These are phyloP conservation scores for Solanum rostratum DNA, from an alignment of 257 asterid genomes.

Conservation along the genomic window DNA sequence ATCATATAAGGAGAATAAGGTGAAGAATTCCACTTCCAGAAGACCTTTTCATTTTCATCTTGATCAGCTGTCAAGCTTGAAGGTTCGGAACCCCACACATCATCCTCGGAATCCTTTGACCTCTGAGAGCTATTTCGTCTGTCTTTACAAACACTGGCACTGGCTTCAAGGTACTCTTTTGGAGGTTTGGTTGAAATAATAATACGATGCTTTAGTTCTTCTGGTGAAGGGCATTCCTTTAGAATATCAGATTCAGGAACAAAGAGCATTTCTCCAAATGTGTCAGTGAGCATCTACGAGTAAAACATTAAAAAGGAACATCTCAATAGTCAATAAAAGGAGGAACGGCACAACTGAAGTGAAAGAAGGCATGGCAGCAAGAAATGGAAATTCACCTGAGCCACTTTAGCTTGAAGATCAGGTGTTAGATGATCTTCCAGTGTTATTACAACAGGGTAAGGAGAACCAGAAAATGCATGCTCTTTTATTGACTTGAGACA, in stretches of 20 bases:
- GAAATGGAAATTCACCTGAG: conserved; percentile 36
- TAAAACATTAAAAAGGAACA: background rate
- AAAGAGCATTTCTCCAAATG: conserved; percentile 70
- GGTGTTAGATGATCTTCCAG: conserved; percentile 79
- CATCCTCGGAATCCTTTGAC: conserved; percentile 53
- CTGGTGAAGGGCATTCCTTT: conserved; percentile 70
- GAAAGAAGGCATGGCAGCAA: background rate
- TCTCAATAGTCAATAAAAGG: background rate
- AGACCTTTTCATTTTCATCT: conserved; percentile 42
- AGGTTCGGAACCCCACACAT: conserved; percentile 83
- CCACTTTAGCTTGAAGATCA: conserved; percentile 78
- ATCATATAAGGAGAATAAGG: background rate
- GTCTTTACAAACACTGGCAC: conserved; percentile 22
- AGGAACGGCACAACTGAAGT: background rate
- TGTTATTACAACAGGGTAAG: conserved; percentile 70
- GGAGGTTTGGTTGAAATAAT: conserved; percentile 92
- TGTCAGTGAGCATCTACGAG: conserved; percentile 47
- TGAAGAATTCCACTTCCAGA: background rate
- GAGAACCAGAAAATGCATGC: conserved; percentile 62
- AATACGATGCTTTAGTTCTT: conserved; percentile 52
- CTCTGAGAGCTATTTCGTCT: conserved; percentile 13
- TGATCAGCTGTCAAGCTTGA: conserved; percentile 38
- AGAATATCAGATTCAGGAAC: conserved; percentile 50
- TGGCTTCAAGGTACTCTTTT: conserved; percentile 71
- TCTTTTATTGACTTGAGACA: conserved; percentile 64